Percentiles rank a stretch among this genome's conserved stretches.
Evolutionary conservation across 2,329 filamentous ascomycete genomes (phyloP).

Genomic region (Botrytis fabae): DNA sequence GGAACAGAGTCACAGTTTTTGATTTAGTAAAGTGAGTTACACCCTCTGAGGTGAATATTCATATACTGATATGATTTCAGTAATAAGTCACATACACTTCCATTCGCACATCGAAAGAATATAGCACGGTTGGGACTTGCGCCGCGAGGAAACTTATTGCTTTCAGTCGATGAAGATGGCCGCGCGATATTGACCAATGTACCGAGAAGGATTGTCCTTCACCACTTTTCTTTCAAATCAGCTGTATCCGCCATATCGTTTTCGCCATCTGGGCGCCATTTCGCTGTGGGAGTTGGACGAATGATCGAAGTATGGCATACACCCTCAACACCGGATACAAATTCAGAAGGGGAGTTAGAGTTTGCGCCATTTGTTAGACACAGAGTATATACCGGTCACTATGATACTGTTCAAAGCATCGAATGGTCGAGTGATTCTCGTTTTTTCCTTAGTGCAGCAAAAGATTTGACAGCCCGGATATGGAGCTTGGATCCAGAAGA

Average conservation of each 20-base stretch:
- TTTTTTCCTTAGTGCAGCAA: conserved; percentile 90
- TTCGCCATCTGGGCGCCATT: conserved; percentile 86
- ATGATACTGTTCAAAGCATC: conserved; percentile 80
- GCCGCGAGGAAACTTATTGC: conserved; percentile 85
- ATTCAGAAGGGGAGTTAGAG: conserved; percentile 77
- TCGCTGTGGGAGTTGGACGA: conserved; percentile 83
- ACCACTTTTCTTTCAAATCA: conserved; percentile 94
- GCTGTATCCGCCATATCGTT: conserved; percentile 82
- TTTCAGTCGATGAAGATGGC: conserved; percentile 92
- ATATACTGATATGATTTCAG: conserved; percentile 45
- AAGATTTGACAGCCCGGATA: conserved; percentile 88
- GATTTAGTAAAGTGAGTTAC: conserved; percentile 81
- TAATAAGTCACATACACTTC: conserved; percentile 84
- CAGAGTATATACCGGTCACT: conserved; percentile 83
- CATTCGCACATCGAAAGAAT: conserved; percentile 91
- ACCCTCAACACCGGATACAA: conserved; percentile 81
- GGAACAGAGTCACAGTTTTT: conserved; percentile 93
- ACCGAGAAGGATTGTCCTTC: conserved; percentile 78
- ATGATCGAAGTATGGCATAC: conserved; percentile 96
- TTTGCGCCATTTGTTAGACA: conserved; percentile 94
- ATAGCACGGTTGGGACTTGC: conserved; percentile 86
- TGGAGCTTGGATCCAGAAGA: conserved; percentile 90
- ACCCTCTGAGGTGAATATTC: neutral
- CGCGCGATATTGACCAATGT: conserved; percentile 92
- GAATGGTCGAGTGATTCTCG: conserved; percentile 96